Conservation (phyloP, 192 early-diverging fungal genomes). For the Podila minutissima region DNA sequence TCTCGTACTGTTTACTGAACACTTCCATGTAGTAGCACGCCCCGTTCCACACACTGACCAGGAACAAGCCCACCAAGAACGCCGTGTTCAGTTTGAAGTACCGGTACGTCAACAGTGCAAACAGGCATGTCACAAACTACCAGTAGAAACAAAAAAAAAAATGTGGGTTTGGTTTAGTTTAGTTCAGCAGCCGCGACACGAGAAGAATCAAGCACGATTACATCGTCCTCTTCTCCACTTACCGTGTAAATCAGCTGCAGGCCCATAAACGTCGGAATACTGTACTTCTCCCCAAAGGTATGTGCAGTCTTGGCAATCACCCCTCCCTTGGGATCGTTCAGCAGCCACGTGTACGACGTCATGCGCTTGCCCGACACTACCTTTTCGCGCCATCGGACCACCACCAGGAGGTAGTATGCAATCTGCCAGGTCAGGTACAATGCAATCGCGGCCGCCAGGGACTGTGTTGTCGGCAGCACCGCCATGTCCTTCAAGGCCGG, state of each 20-base stretch:
- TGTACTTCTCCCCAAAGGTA: constrained; percentile 61
- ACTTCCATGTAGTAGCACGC: constrained; percentile 79
- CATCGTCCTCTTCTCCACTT: neutral
- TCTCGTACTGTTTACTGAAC: constrained; percentile 66
- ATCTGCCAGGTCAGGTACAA: constrained; percentile 46
- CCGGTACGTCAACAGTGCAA: constrained; percentile 61
- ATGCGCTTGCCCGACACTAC: constrained; percentile 52
- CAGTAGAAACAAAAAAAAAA: neutral
- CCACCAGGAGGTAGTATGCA: constrained; percentile 41
- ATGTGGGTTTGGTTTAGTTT: neutral
- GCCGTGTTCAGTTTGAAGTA: constrained; percentile 64
- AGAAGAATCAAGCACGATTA: neutral
- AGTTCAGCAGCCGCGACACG: neutral
- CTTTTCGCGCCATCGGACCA: constrained; percentile 34
- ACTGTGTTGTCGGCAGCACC: constrained; percentile 20
- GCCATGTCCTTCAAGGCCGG: constrained; percentile 58
- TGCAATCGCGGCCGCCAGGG: constrained; percentile 24
- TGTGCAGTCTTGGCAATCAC: constrained; percentile 54
- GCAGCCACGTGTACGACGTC: constrained; percentile 71
- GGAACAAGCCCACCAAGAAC: constrained; percentile 61
- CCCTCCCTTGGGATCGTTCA: constrained; percentile 56
- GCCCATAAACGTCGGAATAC: constrained; percentile 67
- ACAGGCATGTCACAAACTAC: constrained; percentile 51
- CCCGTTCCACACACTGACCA: constrained; percentile 71
- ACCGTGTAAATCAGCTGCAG: constrained; percentile 65